Evolutionary conservation across 176 grass and related monocot genomes (phyloP), one percentile per base, ranked within the genome.

Genomic region (Juncus inflexus): DNA sequence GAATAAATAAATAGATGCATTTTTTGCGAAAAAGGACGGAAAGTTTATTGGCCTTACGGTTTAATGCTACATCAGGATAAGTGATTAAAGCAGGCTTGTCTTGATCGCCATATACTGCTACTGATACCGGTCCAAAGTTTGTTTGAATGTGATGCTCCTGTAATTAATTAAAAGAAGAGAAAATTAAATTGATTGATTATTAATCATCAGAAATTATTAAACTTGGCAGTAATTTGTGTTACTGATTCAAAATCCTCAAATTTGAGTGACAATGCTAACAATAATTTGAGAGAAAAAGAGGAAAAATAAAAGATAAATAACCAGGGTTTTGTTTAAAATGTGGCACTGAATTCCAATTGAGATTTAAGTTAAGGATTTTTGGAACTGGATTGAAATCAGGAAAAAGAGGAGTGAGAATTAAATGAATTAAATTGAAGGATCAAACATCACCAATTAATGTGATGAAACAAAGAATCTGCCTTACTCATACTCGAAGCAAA

Each of bases 31-130:
- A 47, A 6, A 47, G 43, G 43, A 47, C 43, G 43, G 9, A 2
- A 47, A 50, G 15, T 4, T 72, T 4, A 15, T 14, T 41, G 15
- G 57, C 43, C 39, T 58, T 60, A 71, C 68, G 58, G 76, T 92
- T 92, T 74, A 92, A 67, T 74, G 84, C 89, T 64, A 92, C 69
- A 75, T 92, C 89, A 12, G 84, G 89, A 63, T 92, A 92, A 65
- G 89, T 87, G 56, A 92, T 42, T 58, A 92, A 79, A 2, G 89
- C 84, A 0, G 78, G 84, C 70, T 92, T 92, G 52, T 92, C 89
- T 80, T 88, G 72, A 6, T 92, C 89, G 40, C 89, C 84, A 14
- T 87, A 85, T 1, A 92, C 84, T 51, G 81, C 77, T 39, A 92
- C 89, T 1, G 81, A 92, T 61, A 92, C 63, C 50, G 64, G 40